A percentile compares a stretch with the other conserved stretches of the same genome.
These are phyloP conservation scores for Penicillium rolfsii DNA, from an alignment of 2,329 filamentous ascomycete species.

Conservation along the genomic window DNA sequence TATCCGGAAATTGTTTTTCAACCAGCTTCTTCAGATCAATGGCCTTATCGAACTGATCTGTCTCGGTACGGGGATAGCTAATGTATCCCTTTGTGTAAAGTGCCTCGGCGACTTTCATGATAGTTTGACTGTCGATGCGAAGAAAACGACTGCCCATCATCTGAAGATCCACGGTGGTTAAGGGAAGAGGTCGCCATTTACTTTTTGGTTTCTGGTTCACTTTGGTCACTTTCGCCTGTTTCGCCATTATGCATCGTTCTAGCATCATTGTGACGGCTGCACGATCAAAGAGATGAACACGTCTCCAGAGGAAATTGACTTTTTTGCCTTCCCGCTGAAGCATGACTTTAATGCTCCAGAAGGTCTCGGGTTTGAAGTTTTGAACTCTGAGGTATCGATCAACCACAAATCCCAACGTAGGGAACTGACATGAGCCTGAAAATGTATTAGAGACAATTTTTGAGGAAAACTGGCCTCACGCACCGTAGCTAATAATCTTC, in stretches of 20 bases:
- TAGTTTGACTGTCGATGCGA: conserved; percentile 84
- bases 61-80: conserved; percentile 96
- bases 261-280: conserved; percentile 79
- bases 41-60: conserved; percentile 87
- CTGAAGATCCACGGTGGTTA: conserved; percentile 95
- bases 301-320: conserved; percentile 81
- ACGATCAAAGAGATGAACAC: conserved; percentile 84
- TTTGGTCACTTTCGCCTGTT: conserved; percentile 76
- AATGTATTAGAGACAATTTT: not conserved
- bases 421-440: conserved; percentile 88
- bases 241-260: conserved; percentile 78
- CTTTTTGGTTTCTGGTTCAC: conserved; percentile 89
- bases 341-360: conserved; percentile 88
- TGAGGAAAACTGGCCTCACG: conserved; percentile 17
- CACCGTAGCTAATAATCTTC: conserved; percentile 79
- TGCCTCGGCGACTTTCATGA: conserved; percentile 68
- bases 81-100: conserved; percentile 5
- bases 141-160: conserved; percentile 91
- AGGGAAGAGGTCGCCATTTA: conserved; percentile 89
- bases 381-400: conserved; percentile 92
- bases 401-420: conserved; percentile 93
- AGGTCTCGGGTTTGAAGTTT: conserved; percentile 88
- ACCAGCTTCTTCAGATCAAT: conserved; percentile 82
- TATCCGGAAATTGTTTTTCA: conserved; percentile 78
- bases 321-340: conserved; percentile 76